Evolutionary conservation across 2,329 filamentous ascomycete species (phyloP), one percentile per base, ranked within the genome.

Genomic region (Beauveria asiatica): DNA sequence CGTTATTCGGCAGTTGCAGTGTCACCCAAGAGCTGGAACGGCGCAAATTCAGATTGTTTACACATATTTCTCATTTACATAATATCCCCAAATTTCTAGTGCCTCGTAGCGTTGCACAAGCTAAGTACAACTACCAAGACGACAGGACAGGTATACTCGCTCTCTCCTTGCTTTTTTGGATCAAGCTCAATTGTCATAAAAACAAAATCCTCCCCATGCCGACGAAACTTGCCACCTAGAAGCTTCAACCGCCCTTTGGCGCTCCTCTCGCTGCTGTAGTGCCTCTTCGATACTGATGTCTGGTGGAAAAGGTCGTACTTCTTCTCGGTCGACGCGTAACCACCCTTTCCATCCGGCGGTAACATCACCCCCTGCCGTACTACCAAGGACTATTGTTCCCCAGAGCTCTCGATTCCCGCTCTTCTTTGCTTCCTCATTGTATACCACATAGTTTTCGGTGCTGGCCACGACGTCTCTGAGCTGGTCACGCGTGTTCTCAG

Each of bases 341-440:
- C 82, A 85, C 10, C 82, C 82, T 62, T 70, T 74, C 72, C 72
- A 75, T 27, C 67, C 69, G 13, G 68, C 64, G 55, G 68, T 65
- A 46, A 73, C 62, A 55, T 73, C 66, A 21, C 73, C 66, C 21
- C 73, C 69, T 5, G 70, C 70, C 30, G 68, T 64, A 0, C 75
- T 75, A 10, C 79, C 80, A 44, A 84, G 65, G 5, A 84, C 76
- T 27, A 85, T 65, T 2, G 80, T 82, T n/a, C 83, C 82, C 82
- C 83, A 85, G 77, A 78, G 83, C 62, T 77, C 75, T 4, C 82
- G 75, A 27, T 65, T 69, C 5, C 73, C 72, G 63, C 79, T 83
- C 42, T 65, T 67, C 62, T 75, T 74, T 37, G 74, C 63, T 10
- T 57, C 59, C 7, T 67, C 61, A 3, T 75, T 74, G 67, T 85